These are phyloP conservation scores for Colletotrichum cordylinicola DNA, from an alignment of 2,329 filamentous ascomycete species.

Conservation along the genomic window DNA sequence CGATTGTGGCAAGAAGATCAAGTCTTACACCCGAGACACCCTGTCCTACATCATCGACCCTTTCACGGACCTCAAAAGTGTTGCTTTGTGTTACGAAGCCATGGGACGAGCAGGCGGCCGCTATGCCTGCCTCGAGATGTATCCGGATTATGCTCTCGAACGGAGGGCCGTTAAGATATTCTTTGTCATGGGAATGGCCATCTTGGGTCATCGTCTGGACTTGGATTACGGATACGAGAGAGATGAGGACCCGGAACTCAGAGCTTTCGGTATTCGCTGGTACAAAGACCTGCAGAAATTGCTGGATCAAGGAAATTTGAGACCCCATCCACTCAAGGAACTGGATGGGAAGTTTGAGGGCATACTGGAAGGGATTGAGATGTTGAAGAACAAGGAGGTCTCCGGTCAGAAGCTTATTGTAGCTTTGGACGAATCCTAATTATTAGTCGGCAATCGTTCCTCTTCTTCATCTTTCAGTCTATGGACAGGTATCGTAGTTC, in stretches of 20 bases:
- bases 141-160: neutral
- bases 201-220: neutral
- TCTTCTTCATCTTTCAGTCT: neutral
- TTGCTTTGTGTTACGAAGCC: constrained; percentile 39
- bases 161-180: neutral
- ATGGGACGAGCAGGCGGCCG: constrained; percentile 30
- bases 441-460: neutral
- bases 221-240: neutral
- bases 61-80: constrained; percentile 34
- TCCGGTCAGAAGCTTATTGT: neutral
- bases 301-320: neutral
- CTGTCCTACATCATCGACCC: constrained; percentile 44
- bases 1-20: constrained; percentile 28
- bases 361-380: neutral
- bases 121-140: neutral
- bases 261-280: neutral
- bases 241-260: neutral
- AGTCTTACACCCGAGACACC: constrained; percentile 38
- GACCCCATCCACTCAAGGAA: neutral
- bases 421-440: neutral
- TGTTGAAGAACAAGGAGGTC: neutral
- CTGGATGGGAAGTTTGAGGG: neutral
- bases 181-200: neutral
- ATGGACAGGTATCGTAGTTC: neutral
- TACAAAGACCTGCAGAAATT: neutral